A percentile compares a stretch with the other conserved stretches of the same genome.
These are phyloP conservation scores for Paraphoma chrysanthemicola DNA, from an alignment of 2,329 filamentous ascomycete species.

Conservation along the genomic window DNA sequence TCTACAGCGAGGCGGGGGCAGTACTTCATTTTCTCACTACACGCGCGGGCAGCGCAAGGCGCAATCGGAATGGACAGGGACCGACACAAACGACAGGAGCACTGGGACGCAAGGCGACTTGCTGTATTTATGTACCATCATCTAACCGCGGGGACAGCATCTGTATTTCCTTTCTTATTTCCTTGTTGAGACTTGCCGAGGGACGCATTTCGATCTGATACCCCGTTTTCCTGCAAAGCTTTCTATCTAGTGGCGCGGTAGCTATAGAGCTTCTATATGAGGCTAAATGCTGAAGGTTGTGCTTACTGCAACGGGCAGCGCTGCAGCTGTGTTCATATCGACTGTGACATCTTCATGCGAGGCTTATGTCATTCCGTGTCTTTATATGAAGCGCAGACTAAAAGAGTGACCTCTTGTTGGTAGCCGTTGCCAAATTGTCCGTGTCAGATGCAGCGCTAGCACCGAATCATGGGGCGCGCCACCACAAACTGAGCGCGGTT, in stretches of 20 bases:
- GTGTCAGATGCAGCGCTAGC: constrained; percentile 8
- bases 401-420: not conserved
- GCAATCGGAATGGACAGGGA: constrained; percentile 16
- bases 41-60: constrained; percentile 19
- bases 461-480: not conserved
- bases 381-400: constrained; percentile 1
- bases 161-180: constrained; percentile 14
- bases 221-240: constrained; percentile 25
- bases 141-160: not conserved
- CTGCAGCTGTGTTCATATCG: not conserved
- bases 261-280: constrained; percentile 16
- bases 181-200: constrained; percentile 9
- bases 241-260: constrained; percentile 11
- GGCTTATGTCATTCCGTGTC: constrained; percentile 1
- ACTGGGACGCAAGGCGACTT: constrained; percentile 3
- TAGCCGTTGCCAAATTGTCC: constrained; percentile 1
- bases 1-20: constrained; percentile 17
- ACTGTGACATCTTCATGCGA: not conserved
- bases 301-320: constrained; percentile 2
- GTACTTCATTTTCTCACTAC: constrained; percentile 13
- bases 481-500: constrained; percentile 3
- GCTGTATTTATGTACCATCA: constrained; percentile 5
- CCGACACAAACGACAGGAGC: constrained; percentile 1
- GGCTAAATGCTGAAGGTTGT: constrained; percentile 4
- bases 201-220: constrained; percentile 39